A percentile compares a stretch with the other conserved stretches of the same genome.
These are phyloP conservation scores for Calcarisporium arbuscula DNA, from an alignment of 2,329 filamentous ascomycete species.

Conservation along the genomic window DNA sequence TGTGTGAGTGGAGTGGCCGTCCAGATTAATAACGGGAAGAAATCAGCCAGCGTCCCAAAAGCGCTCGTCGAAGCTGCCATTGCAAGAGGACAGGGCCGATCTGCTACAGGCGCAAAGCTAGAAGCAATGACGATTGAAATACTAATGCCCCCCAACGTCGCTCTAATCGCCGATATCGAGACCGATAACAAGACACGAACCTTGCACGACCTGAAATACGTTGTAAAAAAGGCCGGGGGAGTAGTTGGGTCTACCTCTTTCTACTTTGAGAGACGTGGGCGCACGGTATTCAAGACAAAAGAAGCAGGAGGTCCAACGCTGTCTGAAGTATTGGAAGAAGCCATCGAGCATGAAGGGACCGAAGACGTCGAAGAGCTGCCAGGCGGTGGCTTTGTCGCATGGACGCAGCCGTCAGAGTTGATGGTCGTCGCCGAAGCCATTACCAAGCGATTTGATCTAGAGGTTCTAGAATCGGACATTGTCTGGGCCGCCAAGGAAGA, in stretches of 20 bases:
- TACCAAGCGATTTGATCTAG: slow-evolving; percentile 55
- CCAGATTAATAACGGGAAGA: too few relatives aligned
- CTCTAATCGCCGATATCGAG: slow-evolving; percentile 77
- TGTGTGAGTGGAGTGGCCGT: too few relatives aligned
- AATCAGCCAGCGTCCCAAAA: slow-evolving; percentile 68
- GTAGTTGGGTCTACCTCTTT: slow-evolving; percentile 69
- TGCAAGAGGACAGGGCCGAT: slow-evolving; percentile 80
- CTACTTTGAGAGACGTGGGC: slow-evolving; percentile 77
- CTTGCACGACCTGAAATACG: slow-evolving; percentile 63
- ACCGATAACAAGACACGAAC: slow-evolving; percentile 74
- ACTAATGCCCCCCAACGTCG: slow-evolving; percentile 69
- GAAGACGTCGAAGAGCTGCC: slow-evolving; percentile 64
- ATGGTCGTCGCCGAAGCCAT: slow-evolving; percentile 39
- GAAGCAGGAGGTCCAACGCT: slow-evolving; percentile 48
- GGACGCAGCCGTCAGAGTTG: slow-evolving; percentile 28
- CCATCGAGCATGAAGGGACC: slow-evolving; percentile 72
- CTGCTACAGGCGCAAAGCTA: slow-evolving; percentile 66
- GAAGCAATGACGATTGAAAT: slow-evolving; percentile 74
- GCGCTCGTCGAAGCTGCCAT: slow-evolving; percentile 77
- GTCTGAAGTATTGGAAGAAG: slow-evolving; percentile 71
- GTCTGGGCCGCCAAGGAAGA: slow-evolving; percentile 81
- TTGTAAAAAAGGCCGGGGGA: slow-evolving; percentile 68
- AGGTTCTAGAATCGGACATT: slow-evolving; percentile 70
- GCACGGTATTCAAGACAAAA: slow-evolving; percentile 58
- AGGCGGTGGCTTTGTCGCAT: slow-evolving; percentile 63